These are phyloP conservation scores for Colletotrichum phormii DNA, from an alignment of 2,329 filamentous ascomycete genomes.

Conservation along the genomic window DNA sequence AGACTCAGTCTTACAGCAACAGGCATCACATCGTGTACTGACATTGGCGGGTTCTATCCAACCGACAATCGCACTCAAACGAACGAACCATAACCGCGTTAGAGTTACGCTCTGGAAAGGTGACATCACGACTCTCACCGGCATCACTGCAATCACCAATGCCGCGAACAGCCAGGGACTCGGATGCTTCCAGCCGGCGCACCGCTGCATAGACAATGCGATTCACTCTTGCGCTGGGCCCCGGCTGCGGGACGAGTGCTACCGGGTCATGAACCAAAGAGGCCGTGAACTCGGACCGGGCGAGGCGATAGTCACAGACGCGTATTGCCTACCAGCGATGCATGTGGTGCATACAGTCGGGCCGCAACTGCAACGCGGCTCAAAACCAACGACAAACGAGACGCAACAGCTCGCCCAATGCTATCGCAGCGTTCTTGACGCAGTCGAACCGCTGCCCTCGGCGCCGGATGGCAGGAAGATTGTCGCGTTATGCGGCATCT, in stretches of 20 bases:
- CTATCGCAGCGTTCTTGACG: conserved; percentile 45
- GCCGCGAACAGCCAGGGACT: conserved; percentile 48
- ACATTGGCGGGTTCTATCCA: conserved; percentile 6
- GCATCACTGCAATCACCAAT: conserved; percentile 49
- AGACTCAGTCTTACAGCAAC: conserved; percentile 33
- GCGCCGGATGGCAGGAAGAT: conserved; percentile 41
- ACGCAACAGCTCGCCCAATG: conserved; percentile 42
- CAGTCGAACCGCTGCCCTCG: conserved; percentile 41
- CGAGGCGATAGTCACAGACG: conserved; percentile 43
- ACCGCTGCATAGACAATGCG: conserved; percentile 50
- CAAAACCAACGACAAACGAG: conserved; percentile 37
- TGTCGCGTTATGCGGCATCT: conserved; percentile 48
- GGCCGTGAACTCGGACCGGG: conserved; percentile 42
- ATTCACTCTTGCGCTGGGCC: conserved; percentile 48
- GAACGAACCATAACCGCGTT: not conserved
- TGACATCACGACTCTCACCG: conserved; percentile 47
- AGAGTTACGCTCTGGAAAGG: conserved; percentile 46
- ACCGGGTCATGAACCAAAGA: conserved; percentile 41
- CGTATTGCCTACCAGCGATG: conserved; percentile 43
- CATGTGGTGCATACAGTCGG: conserved; percentile 49
- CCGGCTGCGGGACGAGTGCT: conserved; percentile 45
- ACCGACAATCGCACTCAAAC: not conserved
- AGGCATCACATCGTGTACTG: conserved; percentile 19
- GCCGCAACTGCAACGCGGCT: conserved; percentile 43
- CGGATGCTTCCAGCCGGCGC: conserved; percentile 48